Conservation (phyloP, 768 basidiomycete genomes). For the Serpula lacrymans region DNA sequence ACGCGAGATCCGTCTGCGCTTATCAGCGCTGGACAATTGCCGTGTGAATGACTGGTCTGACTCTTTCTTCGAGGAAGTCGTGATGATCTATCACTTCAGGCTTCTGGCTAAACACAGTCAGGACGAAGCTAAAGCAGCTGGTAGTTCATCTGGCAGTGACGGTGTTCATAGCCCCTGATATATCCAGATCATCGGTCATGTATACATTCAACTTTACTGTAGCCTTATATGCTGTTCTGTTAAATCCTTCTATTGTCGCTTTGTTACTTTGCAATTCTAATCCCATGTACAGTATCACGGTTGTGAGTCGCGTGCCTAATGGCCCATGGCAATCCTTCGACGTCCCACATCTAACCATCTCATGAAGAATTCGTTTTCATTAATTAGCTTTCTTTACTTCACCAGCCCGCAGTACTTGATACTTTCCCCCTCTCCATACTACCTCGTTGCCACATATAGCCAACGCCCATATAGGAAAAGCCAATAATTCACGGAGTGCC, state of each 20-base stretch:
- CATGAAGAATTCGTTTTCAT: constrained; percentile 4
- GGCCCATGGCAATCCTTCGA: too few species aligned
- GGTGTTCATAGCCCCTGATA: constrained; percentile 25
- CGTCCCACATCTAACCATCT: constrained; percentile 11
- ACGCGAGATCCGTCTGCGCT: constrained; percentile 45
- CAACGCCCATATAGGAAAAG: constrained; percentile 84
- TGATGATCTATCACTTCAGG: constrained; percentile 54
- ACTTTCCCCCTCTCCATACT: constrained; percentile 81
- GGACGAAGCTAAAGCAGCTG: constrained; percentile 28
- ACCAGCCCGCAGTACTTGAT: constrained; percentile 72
- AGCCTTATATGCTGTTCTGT: too few species aligned
- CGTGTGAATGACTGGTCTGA: constrained; percentile 53
- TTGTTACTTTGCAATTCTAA: neutral
- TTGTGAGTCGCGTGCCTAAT: too few species aligned
- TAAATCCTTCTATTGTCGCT: too few species aligned
- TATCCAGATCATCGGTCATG: too few species aligned
- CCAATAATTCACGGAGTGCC: constrained; percentile 73
- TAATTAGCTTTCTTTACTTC: constrained; percentile 44
- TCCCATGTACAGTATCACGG: neutral
- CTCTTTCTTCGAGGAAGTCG: constrained; percentile 56
- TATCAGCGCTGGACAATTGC: constrained; percentile 44
- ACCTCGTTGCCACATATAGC: constrained; percentile 83
- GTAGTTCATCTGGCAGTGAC: constrained; percentile 20
- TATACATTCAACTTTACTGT: too few species aligned
- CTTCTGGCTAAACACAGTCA: constrained; percentile 35